A percentile compares a stretch with the other conserved stretches of the same genome.
Conservation (phyloP, 441 rosid genomes). For the Populus trichocarpa region DNA sequence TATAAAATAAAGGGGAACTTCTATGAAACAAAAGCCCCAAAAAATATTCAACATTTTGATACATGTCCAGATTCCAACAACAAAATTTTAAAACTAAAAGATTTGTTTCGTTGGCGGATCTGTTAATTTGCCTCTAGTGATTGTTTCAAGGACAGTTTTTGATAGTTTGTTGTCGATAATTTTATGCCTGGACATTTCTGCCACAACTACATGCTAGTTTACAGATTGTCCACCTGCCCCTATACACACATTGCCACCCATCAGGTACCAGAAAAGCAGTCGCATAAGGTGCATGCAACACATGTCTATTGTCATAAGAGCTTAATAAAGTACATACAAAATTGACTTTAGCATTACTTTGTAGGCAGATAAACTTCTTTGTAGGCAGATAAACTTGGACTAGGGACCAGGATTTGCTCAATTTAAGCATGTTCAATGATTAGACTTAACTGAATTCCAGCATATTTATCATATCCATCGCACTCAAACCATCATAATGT, state of each 20-base stretch:
- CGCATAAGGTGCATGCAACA: background rate
- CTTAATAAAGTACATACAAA: background rate
- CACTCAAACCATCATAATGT: background rate
- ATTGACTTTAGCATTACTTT: background rate
- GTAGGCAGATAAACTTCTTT: too few relatives aligned
- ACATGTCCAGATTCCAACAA: background rate
- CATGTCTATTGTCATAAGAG: background rate
- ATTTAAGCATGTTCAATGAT: background rate
- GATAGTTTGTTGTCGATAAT: background rate
- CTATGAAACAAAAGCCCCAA: background rate
- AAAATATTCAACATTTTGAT: background rate
- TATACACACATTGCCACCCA: background rate
- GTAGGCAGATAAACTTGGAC: background rate
- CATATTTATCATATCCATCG: background rate
- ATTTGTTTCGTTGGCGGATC: background rate
- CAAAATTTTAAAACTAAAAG: background rate
- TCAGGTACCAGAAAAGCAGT: background rate
- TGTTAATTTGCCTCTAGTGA: background rate
- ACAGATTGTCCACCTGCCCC: background rate
- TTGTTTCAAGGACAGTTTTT: background rate
- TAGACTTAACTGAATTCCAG: background rate
- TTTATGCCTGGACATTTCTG: background rate
- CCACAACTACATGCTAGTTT: background rate
- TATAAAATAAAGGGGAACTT: background rate
- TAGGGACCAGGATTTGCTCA: background rate